A percentile compares a stretch with the other conserved stretches of the same genome.
These are phyloP conservation scores for Sesbania bispinosa DNA, from an alignment of 306 rosid genomes.

Conservation along the genomic window DNA sequence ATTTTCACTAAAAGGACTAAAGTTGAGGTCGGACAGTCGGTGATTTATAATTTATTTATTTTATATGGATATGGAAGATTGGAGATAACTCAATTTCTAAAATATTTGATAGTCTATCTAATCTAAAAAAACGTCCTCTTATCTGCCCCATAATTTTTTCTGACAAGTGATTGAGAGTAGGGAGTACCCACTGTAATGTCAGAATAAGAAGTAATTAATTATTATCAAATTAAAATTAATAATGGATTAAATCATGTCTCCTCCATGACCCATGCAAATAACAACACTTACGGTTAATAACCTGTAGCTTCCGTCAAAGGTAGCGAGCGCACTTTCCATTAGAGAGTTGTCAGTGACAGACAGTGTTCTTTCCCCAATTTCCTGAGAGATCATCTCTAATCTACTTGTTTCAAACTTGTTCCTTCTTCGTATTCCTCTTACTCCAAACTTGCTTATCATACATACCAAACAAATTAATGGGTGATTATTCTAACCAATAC, in stretches of 20 bases:
- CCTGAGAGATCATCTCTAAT: not conserved
- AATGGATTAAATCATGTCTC: not conserved
- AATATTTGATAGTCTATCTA: no score
- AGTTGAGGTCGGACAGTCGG: no score
- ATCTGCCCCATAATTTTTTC: no score
- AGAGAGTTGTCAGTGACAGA: not conserved
- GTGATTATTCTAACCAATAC: not conserved
- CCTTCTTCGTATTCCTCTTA: not conserved
- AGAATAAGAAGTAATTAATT: not conserved
- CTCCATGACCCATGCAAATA: no score
- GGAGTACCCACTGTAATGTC: not conserved
- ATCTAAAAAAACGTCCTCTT: no score
- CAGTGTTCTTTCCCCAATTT: not conserved
- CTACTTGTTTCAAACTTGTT: not conserved
- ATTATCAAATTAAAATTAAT: not conserved
- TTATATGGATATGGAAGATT: no score
- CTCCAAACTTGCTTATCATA: no score
- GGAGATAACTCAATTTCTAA: no score
- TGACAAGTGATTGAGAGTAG: no score
- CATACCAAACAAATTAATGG: not conserved
- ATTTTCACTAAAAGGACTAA: no score
- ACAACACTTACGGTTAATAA: no score
- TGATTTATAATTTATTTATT: no score
- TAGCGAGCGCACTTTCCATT: not conserved
- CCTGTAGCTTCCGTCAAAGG: not conserved